Evolutionary conservation across 2,329 filamentous ascomycete species (phyloP).

Genomic region (Aphanoascus verrucosus): DNA sequence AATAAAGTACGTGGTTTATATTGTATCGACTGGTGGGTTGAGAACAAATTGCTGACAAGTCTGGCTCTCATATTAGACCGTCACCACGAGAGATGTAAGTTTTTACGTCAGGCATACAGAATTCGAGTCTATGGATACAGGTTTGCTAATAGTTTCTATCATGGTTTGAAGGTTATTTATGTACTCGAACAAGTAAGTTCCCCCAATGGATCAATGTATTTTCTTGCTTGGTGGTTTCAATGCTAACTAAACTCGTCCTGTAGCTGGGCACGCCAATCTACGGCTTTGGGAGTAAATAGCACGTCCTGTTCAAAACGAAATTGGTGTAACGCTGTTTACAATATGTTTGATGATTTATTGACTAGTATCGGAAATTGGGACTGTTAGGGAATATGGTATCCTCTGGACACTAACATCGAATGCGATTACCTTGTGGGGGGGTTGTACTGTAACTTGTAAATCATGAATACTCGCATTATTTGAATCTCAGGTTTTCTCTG

Average conservation of each 20-base stretch:
- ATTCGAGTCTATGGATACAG: background rate
- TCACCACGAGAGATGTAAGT: conserved; percentile 18
- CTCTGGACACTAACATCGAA: too few relatives aligned
- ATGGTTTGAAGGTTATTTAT: conserved; percentile 11
- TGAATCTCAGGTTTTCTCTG: too few relatives aligned
- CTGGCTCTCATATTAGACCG: conserved; percentile 12
- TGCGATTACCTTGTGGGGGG: too few relatives aligned
- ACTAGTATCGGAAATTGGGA: too few relatives aligned
- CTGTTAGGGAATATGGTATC: too few relatives aligned
- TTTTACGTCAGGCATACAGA: background rate
- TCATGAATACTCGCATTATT: too few relatives aligned
- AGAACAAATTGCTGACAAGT: background rate
- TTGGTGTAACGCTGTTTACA: too few relatives aligned
- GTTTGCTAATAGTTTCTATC: background rate
- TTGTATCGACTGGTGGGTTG: background rate
- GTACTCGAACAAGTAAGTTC: conserved; percentile 15
- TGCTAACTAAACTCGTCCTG: background rate
- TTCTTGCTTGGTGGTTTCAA: background rate
- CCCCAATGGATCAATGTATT: too few relatives aligned
- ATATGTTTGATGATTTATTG: too few relatives aligned
- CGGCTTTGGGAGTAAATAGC: conserved; percentile 13
- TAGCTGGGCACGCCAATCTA: conserved; percentile 18
- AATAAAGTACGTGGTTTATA: conserved; percentile 13
- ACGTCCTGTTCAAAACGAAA: too few relatives aligned
- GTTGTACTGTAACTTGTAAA: too few relatives aligned